These are phyloP conservation scores for Drechslerella dactyloides DNA, from an alignment of 2,329 filamentous ascomycete species.

Conservation along the genomic window DNA sequence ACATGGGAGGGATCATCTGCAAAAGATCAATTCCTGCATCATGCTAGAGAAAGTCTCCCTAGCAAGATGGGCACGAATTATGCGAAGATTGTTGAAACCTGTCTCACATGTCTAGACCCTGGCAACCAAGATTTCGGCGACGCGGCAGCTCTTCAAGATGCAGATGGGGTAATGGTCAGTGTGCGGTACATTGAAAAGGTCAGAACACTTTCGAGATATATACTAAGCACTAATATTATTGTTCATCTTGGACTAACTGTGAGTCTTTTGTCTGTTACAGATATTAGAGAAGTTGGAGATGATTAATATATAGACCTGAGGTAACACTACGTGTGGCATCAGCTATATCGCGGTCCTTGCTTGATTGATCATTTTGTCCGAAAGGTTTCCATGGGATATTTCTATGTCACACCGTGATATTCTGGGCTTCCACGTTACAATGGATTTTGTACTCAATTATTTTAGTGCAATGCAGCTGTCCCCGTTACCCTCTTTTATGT, in stretches of 20 bases:
- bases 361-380: no score
- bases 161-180: conserved; percentile 56
- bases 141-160: conserved; percentile 55
- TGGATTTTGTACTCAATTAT: no score
- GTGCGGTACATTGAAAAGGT: conserved; percentile 56
- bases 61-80: conserved; percentile 56
- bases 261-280: neutral
- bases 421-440: no score
- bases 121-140: conserved; percentile 56
- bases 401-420: no score
- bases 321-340: neutral
- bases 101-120: conserved; percentile 57
- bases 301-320: neutral
- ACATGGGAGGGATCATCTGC: neutral
- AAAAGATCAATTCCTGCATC: conserved; percentile 9
- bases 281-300: neutral
- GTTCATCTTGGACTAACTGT: neutral
- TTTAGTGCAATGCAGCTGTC: no score
- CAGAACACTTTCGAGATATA: neutral
- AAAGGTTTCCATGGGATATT: no score
- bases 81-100: conserved; percentile 56
- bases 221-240: no score
- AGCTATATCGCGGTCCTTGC: no score
- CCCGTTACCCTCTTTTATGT: no score
- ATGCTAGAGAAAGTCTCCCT: conserved; percentile 47